A percentile compares a stretch with the other conserved stretches of the same genome.
phyloP scores from a whole-genome alignment of 2,329 filamentous ascomycete species.

The Remersonia thermophila region DNA sequence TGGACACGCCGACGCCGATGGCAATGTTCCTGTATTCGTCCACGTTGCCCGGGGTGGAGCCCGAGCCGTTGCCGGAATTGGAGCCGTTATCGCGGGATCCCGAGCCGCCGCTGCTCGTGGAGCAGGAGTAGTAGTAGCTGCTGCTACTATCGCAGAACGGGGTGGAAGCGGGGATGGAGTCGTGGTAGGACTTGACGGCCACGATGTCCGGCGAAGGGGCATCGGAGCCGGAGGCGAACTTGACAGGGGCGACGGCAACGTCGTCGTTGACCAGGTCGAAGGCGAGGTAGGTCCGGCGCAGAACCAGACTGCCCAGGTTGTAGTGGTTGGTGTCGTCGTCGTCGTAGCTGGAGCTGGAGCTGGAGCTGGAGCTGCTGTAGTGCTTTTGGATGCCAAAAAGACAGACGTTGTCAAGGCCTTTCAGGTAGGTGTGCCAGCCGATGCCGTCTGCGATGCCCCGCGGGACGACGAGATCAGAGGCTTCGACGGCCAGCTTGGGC shows the following conservation, averaged over 20 bases:
- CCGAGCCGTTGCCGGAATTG: neutral
- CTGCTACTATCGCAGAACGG: slow-evolving; percentile 9
- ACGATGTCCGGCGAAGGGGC: slow-evolving; percentile 15
- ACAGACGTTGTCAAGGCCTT: slow-evolving; percentile 11
- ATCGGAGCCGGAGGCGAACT: slow-evolving; percentile 10
- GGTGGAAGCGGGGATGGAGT: slow-evolving; percentile 18
- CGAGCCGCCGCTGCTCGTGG: neutral
- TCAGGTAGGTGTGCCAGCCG: neutral
- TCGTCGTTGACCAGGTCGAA: slow-evolving; percentile 24
- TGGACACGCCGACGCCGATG: slow-evolving; percentile 11
- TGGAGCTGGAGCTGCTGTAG: neutral
- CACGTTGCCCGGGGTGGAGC: neutral
- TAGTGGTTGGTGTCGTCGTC: neutral
- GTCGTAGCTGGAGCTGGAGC: neutral
- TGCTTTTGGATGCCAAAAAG: slow-evolving; percentile 22
- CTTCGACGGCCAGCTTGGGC: slow-evolving; percentile 17
- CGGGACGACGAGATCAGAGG: slow-evolving; percentile 21
- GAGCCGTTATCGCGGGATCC: neutral
- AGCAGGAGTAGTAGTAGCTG: neutral
- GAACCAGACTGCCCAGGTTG: slow-evolving; percentile 17
- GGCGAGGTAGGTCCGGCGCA: slow-evolving; percentile 23
- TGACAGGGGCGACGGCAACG: slow-evolving; percentile 21
- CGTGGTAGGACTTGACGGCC: slow-evolving; percentile 18
- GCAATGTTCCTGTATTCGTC: slow-evolving; percentile 10
- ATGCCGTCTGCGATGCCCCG: neutral